phyloP scores from a whole-genome alignment of 805 yeast species.

The Pichia pseudocactophila region DNA sequence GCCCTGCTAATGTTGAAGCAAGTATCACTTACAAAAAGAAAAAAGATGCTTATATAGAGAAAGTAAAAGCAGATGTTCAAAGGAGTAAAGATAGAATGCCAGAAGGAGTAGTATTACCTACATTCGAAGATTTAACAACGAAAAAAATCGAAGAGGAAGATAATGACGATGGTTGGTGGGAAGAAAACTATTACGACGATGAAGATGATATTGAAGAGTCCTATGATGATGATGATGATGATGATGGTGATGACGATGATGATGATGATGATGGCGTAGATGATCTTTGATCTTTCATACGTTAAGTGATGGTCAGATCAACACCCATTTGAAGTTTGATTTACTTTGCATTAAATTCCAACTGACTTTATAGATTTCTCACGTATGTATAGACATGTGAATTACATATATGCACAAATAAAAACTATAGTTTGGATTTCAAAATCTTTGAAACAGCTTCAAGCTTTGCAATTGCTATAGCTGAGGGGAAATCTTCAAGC shows the following conservation, averaged over 20 bases:
- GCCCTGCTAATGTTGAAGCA: constrained; percentile 97
- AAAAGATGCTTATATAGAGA: constrained; percentile 67
- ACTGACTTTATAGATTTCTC: not conserved
- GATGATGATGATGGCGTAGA: too few relatives aligned
- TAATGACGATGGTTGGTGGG: constrained; percentile 26
- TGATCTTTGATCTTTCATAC: too few relatives aligned
- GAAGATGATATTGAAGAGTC: constrained; percentile 27
- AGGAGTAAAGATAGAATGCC: constrained; percentile 82
- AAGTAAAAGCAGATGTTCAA: constrained; percentile 74
- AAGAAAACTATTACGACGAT: constrained; percentile 26
- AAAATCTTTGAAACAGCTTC: constrained; percentile 10
- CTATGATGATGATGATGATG: constrained; percentile 23
- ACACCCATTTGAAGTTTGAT: not conserved
- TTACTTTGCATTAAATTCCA: not conserved
- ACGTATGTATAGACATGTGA: not conserved
- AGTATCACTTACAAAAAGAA: constrained; percentile 87
- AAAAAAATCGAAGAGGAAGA: constrained; percentile 24
- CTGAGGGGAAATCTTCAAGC: constrained; percentile 22
- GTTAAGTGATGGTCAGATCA: too few relatives aligned
- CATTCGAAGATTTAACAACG: constrained; percentile 41
- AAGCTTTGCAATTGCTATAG: constrained; percentile 22
- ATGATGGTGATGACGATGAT: constrained; percentile 21
- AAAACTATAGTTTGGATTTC: not conserved
- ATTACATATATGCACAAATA: not conserved
- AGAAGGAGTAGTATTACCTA: constrained; percentile 74